Base-by-base conservation (phyloP, 1,139 yeast species). In the Saccharomyces hybrid region DNA sequence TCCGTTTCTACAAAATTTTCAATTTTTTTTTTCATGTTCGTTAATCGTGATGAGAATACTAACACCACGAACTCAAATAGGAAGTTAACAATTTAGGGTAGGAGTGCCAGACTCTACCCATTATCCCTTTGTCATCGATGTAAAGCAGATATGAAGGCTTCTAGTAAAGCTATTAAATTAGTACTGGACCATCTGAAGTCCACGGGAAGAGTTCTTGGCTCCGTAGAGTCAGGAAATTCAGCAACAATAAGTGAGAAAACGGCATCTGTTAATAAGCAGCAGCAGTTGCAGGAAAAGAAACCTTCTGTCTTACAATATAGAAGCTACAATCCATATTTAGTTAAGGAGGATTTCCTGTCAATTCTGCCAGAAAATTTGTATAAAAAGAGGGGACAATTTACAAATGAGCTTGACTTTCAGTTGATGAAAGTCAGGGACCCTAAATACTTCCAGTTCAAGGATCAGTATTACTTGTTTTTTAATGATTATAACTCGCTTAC, bases 371-470 rank as follows among this genome's bases (percentile, higher is more conserved):
- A 38, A 9, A 38, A 38, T 4, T 9, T 16, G 20, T 38, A 38
- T 11, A 38, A 38, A 20, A 38, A 46, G 9, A 14, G 50, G 14
- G 46, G 46, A 26, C 53, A 49, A 25, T 50, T 53, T 16, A 26
- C 51, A 8, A 26, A 46, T 27, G 49, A 34, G 16, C 46, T 47
- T 8, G 48, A 48, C 4, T 63, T 66, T 31, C 56, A 58, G 20
- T 55, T 65, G 25, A 49, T 62, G 23, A 64, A 61, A 50, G 53
- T 56, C 23, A 59, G 70, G 51, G 70, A 68, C 50, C 66, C 68
- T 2, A 59, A 58, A 47, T 67, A 58, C 52, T 65, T 68, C 53
- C 65, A 62, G 52, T 68, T 68, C 51, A 57, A 58, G 34, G 68
- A 67, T 52, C 55, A 57, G 26, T 68, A 67, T 47, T 53, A 58